Base-by-base conservation (phyloP, 2,329 filamentous ascomycete genomes). In the Pestalotiopsis sp. region DNA sequence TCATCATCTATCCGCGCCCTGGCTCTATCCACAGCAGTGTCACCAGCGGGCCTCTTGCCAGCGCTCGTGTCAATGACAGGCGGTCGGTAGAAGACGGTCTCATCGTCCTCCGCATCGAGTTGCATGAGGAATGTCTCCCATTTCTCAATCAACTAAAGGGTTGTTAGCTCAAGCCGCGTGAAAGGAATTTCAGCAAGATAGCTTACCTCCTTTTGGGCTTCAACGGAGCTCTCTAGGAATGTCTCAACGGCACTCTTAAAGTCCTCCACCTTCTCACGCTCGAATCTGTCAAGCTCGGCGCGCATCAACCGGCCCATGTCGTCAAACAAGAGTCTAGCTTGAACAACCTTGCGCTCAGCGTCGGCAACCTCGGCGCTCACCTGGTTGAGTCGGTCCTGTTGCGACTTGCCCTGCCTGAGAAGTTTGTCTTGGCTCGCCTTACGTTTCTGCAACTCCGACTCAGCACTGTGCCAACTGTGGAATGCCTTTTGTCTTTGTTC, bases 111-210 rank as follows among this genome's bases (percentile, higher is more conserved):
- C 9, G 94, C 93, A 78, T 99, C 96, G 58, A 99, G 86, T 79
- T 98, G 96, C 87, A 98, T 91, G 66, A 99, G 86, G 84, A 97
- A 99, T 0, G 96, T 98, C 83, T 99, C 96, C 96, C 96, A 99
- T 71, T 98, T 91, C 82, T 99, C 96, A 76, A 91, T 90, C 72
- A 89, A 81, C 86, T 90, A 71, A 20, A 7, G 56, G 66, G 68
- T 61, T 17, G 14, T 66, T 74, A 25, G 71, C 72, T 77, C 75
- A 64, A 57, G 59, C 58, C 59, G 39, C 14, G 57, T 17, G 11
- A 56, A 63, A n/a, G 49, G 27, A 7, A 4, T 62, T 64, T 20
- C n/a, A 17, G 20, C 12, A 71, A 20, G 20, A 45, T 2, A 56
- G 81, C 89, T 81, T 79, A 96, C 95, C 91, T 99, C 96, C 83